These are phyloP conservation scores for Ustilago curta DNA, from an alignment of 1,284 basidiomycete genomes.

Conservation along the genomic window DNA sequence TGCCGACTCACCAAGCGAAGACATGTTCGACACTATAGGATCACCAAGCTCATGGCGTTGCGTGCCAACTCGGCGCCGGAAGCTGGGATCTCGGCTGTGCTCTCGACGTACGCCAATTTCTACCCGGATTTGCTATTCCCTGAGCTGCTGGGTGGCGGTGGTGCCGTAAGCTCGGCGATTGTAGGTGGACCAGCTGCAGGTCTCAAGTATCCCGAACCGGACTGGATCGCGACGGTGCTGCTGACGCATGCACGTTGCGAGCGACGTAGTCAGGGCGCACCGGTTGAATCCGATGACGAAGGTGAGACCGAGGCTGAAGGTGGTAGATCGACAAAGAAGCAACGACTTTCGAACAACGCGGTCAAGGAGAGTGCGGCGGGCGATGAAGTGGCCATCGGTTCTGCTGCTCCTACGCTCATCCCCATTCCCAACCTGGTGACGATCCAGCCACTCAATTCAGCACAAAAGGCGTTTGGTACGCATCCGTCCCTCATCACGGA, in stretches of 20 bases:
- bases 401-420: slow-evolving; percentile 15
- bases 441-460: slow-evolving; percentile 43
- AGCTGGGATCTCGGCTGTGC: slow-evolving; percentile 37
- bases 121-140: slow-evolving; percentile 57
- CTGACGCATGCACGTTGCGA: slow-evolving; percentile 36
- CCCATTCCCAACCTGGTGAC: slow-evolving; percentile 47
- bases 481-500: slow-evolving; percentile 48
- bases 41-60: slow-evolving; percentile 52
- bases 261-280: slow-evolving; percentile 20
- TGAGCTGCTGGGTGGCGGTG: slow-evolving; percentile 41
- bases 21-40: slow-evolving; percentile 55
- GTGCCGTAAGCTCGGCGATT: slow-evolving; percentile 25
- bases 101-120: slow-evolving; percentile 55
- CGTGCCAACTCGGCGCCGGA: slow-evolving; percentile 42
- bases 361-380: slow-evolving; percentile 18
- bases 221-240: slow-evolving; percentile 44
- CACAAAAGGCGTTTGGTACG: slow-evolving; percentile 40
- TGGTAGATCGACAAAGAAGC: slow-evolving; percentile 18
- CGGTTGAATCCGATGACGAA: slow-evolving; percentile 42
- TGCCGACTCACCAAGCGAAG: slow-evolving; percentile 46
- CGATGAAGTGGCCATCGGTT: slow-evolving; percentile 14
- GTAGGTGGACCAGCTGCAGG: slow-evolving; percentile 28
- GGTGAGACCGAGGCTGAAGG: slow-evolving; percentile 14
- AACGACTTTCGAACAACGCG: slow-evolving; percentile 22
- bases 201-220: slow-evolving; percentile 49